Conservation (phyloP, 768 basidiomycete species). For the Podaxis sp. region DNA sequence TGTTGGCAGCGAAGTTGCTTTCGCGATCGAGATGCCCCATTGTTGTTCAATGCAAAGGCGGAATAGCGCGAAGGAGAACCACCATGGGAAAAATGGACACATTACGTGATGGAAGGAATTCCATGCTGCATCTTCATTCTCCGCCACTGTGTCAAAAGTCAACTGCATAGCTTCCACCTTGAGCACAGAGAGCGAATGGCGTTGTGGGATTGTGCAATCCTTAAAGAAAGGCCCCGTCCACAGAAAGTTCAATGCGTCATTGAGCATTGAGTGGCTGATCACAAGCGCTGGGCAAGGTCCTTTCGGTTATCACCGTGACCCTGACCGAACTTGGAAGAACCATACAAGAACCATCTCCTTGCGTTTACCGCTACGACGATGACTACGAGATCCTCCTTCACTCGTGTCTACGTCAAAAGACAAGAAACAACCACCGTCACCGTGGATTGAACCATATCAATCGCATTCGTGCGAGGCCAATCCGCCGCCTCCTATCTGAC, state of each 20-base stretch:
- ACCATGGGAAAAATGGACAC: neutral
- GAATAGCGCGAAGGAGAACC: neutral
- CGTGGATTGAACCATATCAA: neutral
- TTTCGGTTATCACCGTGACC: neutral
- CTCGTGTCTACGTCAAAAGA: neutral
- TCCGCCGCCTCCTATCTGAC: neutral
- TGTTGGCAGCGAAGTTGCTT: no score
- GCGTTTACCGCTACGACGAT: neutral
- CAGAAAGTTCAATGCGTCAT: neutral
- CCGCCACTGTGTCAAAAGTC: no score
- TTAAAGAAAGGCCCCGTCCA: neutral
- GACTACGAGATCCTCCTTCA: neutral
- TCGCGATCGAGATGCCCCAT: neutral
- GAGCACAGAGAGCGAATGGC: no score
- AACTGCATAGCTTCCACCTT: no score
- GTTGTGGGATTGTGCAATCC: no score
- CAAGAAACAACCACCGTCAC: neutral
- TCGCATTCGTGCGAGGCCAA: neutral
- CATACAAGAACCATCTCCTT: neutral
- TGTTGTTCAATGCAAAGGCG: neutral
- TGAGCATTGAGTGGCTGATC: neutral
- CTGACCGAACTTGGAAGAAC: neutral
- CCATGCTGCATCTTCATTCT: no score
- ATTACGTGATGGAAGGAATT: neutral
- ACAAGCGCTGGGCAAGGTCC: neutral